Conservation (phyloP, 441 rosid genomes). For the Brassica balearica region DNA sequence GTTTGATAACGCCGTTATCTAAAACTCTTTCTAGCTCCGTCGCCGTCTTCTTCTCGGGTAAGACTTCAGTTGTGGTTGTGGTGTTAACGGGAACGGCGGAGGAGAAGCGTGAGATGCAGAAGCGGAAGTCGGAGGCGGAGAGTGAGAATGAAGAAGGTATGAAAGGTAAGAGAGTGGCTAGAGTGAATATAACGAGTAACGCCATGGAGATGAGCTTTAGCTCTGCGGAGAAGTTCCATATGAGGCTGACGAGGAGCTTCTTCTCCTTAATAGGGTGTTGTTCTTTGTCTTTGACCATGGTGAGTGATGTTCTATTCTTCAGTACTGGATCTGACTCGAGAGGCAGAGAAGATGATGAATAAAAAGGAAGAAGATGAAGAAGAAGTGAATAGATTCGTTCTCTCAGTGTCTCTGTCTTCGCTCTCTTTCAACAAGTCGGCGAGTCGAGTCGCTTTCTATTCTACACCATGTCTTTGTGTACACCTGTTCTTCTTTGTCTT, state of each 20-base stretch:
- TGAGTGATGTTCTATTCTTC: not conserved
- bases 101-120: slow-evolving; percentile 64
- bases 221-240: slow-evolving; percentile 76
- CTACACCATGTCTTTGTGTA: slow-evolving; percentile 8
- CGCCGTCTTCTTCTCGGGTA: not conserved
- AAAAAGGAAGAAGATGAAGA: not conserved
- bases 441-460: slow-evolving; percentile 33
- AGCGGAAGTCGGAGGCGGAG: slow-evolving; percentile 76
- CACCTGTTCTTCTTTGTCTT: slow-evolving; percentile 37
- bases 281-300: slow-evolving; percentile 37
- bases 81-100: slow-evolving; percentile 16
- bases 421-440: slow-evolving; percentile 21
- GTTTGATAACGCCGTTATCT: slow-evolving; percentile 55
- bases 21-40: slow-evolving; percentile 49
- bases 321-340: slow-evolving; percentile 26
- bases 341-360: slow-evolving; percentile 2
- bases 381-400: not conserved
- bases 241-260: slow-evolving; percentile 58
- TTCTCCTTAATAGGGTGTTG: slow-evolving; percentile 41
- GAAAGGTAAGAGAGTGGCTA: slow-evolving; percentile 77
- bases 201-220: slow-evolving; percentile 62
- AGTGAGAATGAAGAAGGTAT: slow-evolving; percentile 69
- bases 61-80: not conserved
- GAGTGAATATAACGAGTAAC: slow-evolving; percentile 60
- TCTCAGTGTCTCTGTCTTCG: slow-evolving; percentile 16